Base-by-base conservation (phyloP, 2,329 filamentous ascomycete species). In the Penicillium expansum region DNA sequence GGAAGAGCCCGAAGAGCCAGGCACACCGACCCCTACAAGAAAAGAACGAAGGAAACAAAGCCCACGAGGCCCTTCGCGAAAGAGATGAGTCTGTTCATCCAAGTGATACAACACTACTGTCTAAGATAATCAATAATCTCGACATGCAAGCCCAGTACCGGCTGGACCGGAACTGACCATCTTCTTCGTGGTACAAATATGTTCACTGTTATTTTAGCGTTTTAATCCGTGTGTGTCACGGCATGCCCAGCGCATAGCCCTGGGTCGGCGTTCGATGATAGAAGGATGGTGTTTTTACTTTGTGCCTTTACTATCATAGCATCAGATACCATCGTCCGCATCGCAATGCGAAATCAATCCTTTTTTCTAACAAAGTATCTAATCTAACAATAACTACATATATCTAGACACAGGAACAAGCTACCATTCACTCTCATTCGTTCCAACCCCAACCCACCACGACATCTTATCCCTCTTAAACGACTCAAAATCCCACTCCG, bases 401-500 rank as follows among this genome's bases (percentile, higher is more conserved):
- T n/a, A 14, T 27, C 9, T 22, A 35, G 29, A 9, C 3, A 14
- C 8, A 10, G 20, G 14, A 16, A 33, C 18, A 30, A 41, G 16
- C 39, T 65, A 71, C 61, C 77, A 77, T 56, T 81, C 77, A 18
- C 72, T 75, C 59, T 79, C 77, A 32, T 71, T 71, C 0, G 67
- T 72, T 13, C 78, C 81, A 57, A 81, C 72, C 14, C 78, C 81
- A 57, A 81, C 77, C 86, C 86, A 88, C 63, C 77, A 76, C 48
- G 73, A 68, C 81, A 89, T 78, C 78, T 92, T 96, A 60, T 94
- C 87, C 66, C 81, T 80, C 59, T 88, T 85, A 71, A 97, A 97
- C 61, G 89, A 85, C 47, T 87, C 86, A 76, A 92, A 94, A 71
- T 96, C 90, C 93, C 93, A 97, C 72, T 96, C 92, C 22, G 78